Conservation (phyloP, 2,329 filamentous ascomycete species). For the Venturia carpophila region DNA sequence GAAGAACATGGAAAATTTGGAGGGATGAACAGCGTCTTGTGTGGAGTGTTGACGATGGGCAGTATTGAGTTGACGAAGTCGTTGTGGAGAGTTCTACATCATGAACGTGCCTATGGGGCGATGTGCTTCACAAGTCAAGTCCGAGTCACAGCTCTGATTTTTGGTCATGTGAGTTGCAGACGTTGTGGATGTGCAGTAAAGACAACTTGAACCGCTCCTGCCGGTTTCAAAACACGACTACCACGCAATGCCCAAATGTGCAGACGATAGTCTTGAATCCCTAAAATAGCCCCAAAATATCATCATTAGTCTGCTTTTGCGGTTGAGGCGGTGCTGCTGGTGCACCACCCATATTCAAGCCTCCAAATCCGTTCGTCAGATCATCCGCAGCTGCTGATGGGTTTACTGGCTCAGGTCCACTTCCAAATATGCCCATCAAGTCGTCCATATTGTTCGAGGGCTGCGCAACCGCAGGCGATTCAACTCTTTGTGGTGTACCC, state of each 20-base stretch:
- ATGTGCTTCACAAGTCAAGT: too few relatives aligned
- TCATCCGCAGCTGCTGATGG: conserved; percentile 40
- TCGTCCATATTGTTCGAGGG: conserved; percentile 66
- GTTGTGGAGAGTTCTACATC: too few relatives aligned
- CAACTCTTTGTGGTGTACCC: conserved; percentile 61
- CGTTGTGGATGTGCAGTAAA: too few relatives aligned
- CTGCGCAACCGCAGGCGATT: conserved; percentile 46
- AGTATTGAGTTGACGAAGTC: too few relatives aligned
- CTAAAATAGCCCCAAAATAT: conserved; percentile 49
- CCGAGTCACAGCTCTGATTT: too few relatives aligned
- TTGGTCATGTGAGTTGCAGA: too few relatives aligned
- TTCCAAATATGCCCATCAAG: conserved; percentile 63
- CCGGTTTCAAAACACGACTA: neutral
- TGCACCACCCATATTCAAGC: conserved; percentile 62
- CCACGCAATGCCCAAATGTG: neutral
- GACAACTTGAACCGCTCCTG: neutral
- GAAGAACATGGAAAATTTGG: too few relatives aligned
- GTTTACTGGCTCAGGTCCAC: conserved; percentile 30
- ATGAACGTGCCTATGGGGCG: too few relatives aligned
- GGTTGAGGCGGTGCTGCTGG: conserved; percentile 56
- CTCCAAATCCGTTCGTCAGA: conserved; percentile 75
- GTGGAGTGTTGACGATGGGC: too few relatives aligned
- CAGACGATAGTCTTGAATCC: neutral
- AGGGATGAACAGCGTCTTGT: too few relatives aligned
- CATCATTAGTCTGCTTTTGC: conserved; percentile 51